Base-by-base conservation (phyloP, 2,329 filamentous ascomycete genomes). In the Bisporella sp. region DNA sequence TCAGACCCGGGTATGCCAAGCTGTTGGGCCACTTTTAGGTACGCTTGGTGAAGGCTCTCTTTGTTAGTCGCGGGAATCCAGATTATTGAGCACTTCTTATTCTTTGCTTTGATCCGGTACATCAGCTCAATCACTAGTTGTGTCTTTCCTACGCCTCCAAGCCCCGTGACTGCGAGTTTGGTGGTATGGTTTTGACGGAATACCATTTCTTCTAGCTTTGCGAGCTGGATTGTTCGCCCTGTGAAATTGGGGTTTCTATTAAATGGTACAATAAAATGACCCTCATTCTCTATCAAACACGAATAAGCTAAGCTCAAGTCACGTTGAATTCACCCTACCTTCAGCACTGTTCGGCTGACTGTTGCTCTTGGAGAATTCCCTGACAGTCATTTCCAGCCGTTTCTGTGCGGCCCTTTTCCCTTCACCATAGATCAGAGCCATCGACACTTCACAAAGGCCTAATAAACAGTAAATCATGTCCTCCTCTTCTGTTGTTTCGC, bases 401-500 rank as follows among this genome's bases (percentile, higher is more conserved):
- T 45, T 21, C 28, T 69, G 70, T 0, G 68, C 64, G 0, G 57
- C 61, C 32, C 49, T 46, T 0, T 29, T 2, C 0, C 66, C 66
- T 45, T 70, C 66, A 1, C 71, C 72, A 47, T 74, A 74, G 0
- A 72, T 42, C 4, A 73, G 54, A 0, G 70, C 65, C 67, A 75
- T 72, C 33, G 69, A 68, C 31, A 74, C 63, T 1, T 61, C 59
- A 31, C 74, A 73, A 0, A 74, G 60, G 0, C 72, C 72, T 5
- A 74, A 52, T 0, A 75, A 58, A 13, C 64, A 71, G 37, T 74
- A 75, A 0, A 71, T 69, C 29, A 64, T 61, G 37, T 74, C 73
- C 45, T 74, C 71, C 0, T 46, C 9, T 5, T 67, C 53, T 0
- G 61, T 65, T 0, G 69, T 70, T 1, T 58, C 28, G 0, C 71